These are phyloP conservation scores for Codiaeum variegatum DNA, from an alignment of 441 rosid species.

Conservation along the genomic window DNA sequence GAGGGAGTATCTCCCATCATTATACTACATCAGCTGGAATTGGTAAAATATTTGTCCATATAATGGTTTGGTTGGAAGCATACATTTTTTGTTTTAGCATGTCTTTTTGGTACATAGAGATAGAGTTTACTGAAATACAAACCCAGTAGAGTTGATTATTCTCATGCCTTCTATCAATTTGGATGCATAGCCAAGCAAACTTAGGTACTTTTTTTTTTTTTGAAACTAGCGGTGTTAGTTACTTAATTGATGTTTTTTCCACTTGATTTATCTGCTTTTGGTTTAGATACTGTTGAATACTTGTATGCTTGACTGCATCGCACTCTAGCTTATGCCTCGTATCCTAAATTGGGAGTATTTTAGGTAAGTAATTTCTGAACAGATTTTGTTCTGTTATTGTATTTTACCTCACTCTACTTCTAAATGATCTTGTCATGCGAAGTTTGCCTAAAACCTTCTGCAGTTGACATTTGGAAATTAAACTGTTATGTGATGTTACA, in stretches of 20 bases:
- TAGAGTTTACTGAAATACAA: not conserved
- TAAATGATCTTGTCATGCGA: slow-evolving; percentile 6
- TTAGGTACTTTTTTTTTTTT: too few species aligned
- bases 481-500: not conserved
- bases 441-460: not conserved
- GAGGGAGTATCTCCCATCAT: slow-evolving; percentile 4
- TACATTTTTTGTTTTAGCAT: not conserved
- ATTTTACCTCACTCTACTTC: not conserved
- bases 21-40: not conserved
- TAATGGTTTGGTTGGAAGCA: not conserved
- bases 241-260: not conserved
- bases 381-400: not conserved
- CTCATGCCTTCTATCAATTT: not conserved
- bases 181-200: not conserved
- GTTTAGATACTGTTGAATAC: not conserved
- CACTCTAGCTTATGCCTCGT: not conserved
- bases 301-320: not conserved
- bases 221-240: too few species aligned
- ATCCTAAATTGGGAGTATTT: not conserved
- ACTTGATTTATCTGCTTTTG: not conserved
- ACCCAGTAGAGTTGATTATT: not conserved
- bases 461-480: slow-evolving; percentile 1
- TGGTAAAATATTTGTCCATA: not conserved
- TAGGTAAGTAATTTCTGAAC: not conserved
- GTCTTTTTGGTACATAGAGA: not conserved